Conservation (phyloP, 257 asterid genomes). For the Solanum megistacrolobum region DNA sequence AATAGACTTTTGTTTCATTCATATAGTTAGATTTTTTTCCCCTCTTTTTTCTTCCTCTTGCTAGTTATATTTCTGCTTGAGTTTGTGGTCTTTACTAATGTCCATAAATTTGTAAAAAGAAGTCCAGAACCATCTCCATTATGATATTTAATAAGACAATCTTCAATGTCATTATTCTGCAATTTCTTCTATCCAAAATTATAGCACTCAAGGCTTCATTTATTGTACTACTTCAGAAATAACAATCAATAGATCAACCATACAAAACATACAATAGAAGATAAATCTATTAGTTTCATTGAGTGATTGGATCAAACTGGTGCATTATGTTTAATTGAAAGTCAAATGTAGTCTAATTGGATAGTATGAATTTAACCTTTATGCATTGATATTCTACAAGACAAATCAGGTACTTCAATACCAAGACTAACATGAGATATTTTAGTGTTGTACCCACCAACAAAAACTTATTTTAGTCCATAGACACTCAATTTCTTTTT, state of each 20-base stretch:
- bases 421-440: neutral
- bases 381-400: neutral
- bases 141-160: neutral
- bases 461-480: neutral
- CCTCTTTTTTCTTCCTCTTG: neutral
- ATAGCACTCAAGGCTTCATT: neutral
- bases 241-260: neutral
- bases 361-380: neutral
- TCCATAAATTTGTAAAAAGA: neutral
- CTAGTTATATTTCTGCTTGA: neutral
- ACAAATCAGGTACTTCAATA: neutral
- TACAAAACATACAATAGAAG: neutral
- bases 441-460: too few species aligned
- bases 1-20: conserved; percentile 4
- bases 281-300: neutral
- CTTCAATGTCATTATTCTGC: neutral
- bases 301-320: neutral
- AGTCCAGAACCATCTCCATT: neutral
- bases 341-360: neutral
- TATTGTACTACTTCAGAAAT: neutral
- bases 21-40: neutral
- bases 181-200: neutral
- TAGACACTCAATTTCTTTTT: neutral
- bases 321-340: neutral
- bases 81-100: neutral